Base-by-base conservation (phyloP, 305 asterid genomes). In the Fraxinus sp. region DNA sequence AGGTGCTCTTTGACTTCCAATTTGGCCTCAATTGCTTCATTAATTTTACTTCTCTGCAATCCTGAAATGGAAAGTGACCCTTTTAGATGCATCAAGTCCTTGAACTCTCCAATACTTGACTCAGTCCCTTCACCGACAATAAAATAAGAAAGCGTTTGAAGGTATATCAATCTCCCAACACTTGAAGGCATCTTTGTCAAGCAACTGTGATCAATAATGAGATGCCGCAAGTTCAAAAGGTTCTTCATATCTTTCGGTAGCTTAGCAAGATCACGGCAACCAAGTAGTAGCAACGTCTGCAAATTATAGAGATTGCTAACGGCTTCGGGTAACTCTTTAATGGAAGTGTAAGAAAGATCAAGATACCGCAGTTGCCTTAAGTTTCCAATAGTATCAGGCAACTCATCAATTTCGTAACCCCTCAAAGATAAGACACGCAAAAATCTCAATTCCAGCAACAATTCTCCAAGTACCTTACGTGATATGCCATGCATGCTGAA, bases 301-400 rank as follows among this genome's bases (percentile, higher is more conserved):
- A 89, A 80, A 43, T 82, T 84, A 28, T 79, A 36, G 59, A 88
- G 87, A 33, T 82, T 80, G 18, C 87, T 55, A 49, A 89, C 68
- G 3, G 91, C 78, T 82, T 86, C 87, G 0, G 90, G 94, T n/a
- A 91, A 88, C 77, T 78, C 87, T 20, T 8, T 77, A 79, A 91
- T 86, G 46, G 75, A 77, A 77, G 87, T 91, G 39, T 79, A 86
- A 7, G 92, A 91, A 33, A 91, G 89, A 85, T 88, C 83, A 82
- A 91, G 90, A 72, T 82, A 88, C 13, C 91, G 90, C 57, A 88
- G 91, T 86, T 86, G 91, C 66, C 87, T 88, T 86, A 87, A 75
- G 82, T 74, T 41, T 13, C 72, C 84, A 82, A 89, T 82, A 0
- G 89, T 83, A 70, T 81, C 83, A 3, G 89, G 91, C 24, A 91